Conservation (phyloP, 2,329 filamentous ascomycete species). For the Dactylonectria macrodidyma region DNA sequence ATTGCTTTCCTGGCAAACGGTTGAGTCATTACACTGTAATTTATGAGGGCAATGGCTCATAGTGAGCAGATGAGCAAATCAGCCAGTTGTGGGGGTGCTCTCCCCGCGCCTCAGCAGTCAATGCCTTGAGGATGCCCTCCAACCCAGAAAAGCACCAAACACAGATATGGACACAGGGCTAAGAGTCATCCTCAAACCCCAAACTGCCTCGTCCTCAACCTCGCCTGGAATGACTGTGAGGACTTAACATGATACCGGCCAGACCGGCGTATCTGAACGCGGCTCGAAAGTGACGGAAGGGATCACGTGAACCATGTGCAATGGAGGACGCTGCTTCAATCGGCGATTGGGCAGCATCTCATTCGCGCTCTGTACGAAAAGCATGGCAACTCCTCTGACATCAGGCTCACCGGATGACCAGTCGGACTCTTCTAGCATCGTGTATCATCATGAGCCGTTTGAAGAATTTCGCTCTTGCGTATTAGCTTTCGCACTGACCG, state of each 20-base stretch:
- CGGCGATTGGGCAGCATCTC: too few species aligned
- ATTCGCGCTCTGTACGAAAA: background rate
- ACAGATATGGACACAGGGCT: background rate
- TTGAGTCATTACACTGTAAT: background rate
- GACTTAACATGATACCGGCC: background rate
- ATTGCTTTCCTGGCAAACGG: background rate
- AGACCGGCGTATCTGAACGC: background rate
- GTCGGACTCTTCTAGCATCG: background rate
- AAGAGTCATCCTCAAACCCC: background rate
- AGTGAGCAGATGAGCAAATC: background rate
- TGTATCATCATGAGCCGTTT: conserved; percentile 5
- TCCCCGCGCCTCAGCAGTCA: background rate
- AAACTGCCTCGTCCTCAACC: background rate
- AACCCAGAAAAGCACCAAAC: too few species aligned
- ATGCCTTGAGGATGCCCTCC: background rate
- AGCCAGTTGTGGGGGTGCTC: background rate
- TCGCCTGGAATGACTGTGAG: background rate
- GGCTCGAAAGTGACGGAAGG: background rate
- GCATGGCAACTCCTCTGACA: background rate
- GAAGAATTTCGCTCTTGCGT: background rate
- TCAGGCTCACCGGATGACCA: background rate
- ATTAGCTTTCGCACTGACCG: background rate
- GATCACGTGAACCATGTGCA: background rate
- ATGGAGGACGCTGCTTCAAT: background rate
- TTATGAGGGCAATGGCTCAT: background rate